Evolutionary conservation across 2,329 filamentous ascomycete species (phyloP), one percentile per base, ranked within the genome.

Genomic region (Epichloe glyceriae): DNA sequence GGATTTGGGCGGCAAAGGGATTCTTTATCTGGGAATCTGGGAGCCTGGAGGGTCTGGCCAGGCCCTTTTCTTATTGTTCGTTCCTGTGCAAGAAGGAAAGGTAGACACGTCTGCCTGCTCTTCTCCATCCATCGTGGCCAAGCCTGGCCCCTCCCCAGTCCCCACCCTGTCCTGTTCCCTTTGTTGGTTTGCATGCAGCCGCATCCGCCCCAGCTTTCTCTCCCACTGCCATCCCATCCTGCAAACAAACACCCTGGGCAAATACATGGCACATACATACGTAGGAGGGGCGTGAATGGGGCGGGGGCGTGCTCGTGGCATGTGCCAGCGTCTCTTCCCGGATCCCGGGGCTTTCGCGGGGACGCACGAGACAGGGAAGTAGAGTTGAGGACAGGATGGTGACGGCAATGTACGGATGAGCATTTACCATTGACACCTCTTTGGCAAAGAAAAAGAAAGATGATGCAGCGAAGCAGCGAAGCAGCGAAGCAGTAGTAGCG

Each of bases 261-360:
- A 42, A 49, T 26, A 6, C 19, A 2, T n/a, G n/a, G n/a, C n/a
- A n/a, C n/a, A n/a, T n/a, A n/a, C n/a, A n/a, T n/a, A 20, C 10
- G 35, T 34, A n/a, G 10, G 17, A 15, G n/a, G 17, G 34, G 45
- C 20, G 34, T 38, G 34, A 19, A 46, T 46, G 34, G 11, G 17
- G 11, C 3, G 26, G 11, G 47, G 47, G 47, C 26, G 39, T 42
- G 38, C 22, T 37, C n/a, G 33, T 50, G 39, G 44, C 47, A 53
- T 50, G 44, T 53, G 51, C 43, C 47, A 53, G 47, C 51, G 51
- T 53, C 45, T 44, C 51, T 44, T 53, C 35, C 51, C 48, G 51
- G 51, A 17, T 53, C 19, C 44, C 51, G 39, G 49, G 40, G 35
- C 14, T 49, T 45, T 47, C 40, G 39, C 47, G 51, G 47, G 44